Evolutionary conservation across 1,284 basidiomycete species (phyloP), one percentile per base, ranked within the genome.

Genomic region (Trichosporon inkin): DNA sequence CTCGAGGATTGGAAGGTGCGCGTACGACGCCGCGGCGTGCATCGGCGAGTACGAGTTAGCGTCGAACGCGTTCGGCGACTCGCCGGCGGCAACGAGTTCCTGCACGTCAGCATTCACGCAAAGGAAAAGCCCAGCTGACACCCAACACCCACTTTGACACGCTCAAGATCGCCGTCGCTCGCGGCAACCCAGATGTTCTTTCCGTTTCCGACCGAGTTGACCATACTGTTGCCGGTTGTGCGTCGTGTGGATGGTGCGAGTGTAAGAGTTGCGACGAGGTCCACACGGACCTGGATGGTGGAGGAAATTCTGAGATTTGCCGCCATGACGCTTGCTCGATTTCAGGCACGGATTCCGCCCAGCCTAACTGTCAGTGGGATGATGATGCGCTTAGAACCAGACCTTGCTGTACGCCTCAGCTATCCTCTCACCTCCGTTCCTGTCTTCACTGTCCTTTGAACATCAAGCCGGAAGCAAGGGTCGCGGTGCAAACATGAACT

Each of bases 21-120:
- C 89, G 75, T 94, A 96, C 0, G 92, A 95, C 0, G 91, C 92
- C 7, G 92, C 92, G n/a, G 92, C 93, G 78, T 96, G 92, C 86
- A 96, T 89, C 11, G 92, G 90, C 0, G 92, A 92, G 77, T 95
- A 95, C 19, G 89, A 88, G 78, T 87, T 84, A 7, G 79, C 73
- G 72, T 95, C 92, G 19, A 86, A 85, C 10, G 79, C 81, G 71
- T 93, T 92, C 14, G 91, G 86, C 11, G 86, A 86, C 39, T 87
- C 71, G 24, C 85, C 90, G 32, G 85, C 79, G 66, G 86, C 84
- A 65, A 88, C 79, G 39, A 53, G 40, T 3, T 44, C 34, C 58
- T 67, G 62, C 2, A 19, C 0, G 47, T 53, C 32, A 58, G 53
- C 40, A 28, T 16, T 16, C 14, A 16, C 13, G 20, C 8, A 17